These are phyloP conservation scores for Cryphonectria japonica DNA, from an alignment of 2,329 filamentous ascomycete species.

Conservation along the genomic window DNA sequence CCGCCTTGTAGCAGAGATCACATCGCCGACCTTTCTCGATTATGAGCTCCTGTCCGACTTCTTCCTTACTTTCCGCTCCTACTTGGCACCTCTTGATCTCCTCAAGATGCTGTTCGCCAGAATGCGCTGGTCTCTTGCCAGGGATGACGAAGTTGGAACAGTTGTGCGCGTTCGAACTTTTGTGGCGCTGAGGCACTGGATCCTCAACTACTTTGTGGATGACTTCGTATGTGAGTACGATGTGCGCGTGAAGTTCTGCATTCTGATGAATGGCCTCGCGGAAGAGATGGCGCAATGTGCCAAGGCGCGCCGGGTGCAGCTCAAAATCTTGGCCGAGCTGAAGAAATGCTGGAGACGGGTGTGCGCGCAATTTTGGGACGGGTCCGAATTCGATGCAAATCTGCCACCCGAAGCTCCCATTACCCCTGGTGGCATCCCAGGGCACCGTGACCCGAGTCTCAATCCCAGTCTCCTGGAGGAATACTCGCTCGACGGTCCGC, in stretches of 20 bases:
- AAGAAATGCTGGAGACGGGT: constrained; percentile 97
- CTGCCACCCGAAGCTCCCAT: constrained; percentile 69
- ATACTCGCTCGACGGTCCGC: constrained; percentile 45
- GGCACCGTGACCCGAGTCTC: constrained; percentile 58
- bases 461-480: constrained; percentile 60
- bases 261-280: constrained; percentile 72
- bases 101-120: constrained; percentile 84
- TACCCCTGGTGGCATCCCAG: constrained; percentile 73
- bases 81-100: constrained; percentile 76
- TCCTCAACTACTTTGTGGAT: constrained; percentile 95
- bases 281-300: constrained; percentile 55
- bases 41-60: constrained; percentile 98
- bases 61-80: constrained; percentile 91
- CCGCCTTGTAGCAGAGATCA: constrained; percentile 92
- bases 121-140: constrained; percentile 81
- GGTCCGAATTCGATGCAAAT: constrained; percentile 65
- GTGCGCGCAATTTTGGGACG: constrained; percentile 88
- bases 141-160: constrained; percentile 81
- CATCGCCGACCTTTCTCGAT: constrained; percentile 91
- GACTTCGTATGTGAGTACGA: constrained; percentile 82
- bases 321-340: constrained; percentile 90
- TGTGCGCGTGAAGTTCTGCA: constrained; percentile 78
- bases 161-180: constrained; percentile 96
- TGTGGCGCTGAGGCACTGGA: constrained; percentile 94
- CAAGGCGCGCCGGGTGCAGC: constrained; percentile 53